Percentiles rank a stretch among this genome's conserved stretches.
phyloP scores from a whole-genome alignment of 2,329 filamentous ascomycete species.

The Botrytis pseudocinerea region DNA sequence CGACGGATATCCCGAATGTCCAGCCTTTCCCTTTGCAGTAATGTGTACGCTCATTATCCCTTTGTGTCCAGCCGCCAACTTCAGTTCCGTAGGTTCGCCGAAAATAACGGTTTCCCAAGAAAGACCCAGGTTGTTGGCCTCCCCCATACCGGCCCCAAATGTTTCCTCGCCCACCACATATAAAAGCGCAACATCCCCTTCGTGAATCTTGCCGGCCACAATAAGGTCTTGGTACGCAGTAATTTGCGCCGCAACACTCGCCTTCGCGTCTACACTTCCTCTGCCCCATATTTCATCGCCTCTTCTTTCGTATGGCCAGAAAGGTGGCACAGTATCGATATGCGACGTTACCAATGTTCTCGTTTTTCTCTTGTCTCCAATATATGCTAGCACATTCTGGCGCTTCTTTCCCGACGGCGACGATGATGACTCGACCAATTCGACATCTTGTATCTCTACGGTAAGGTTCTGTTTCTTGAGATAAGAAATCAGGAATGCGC shows the following conservation, averaged over 20 bases:
- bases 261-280: constrained; percentile 73
- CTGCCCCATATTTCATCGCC: constrained; percentile 63
- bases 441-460: constrained; percentile 58
- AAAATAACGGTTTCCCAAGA: constrained; percentile 75
- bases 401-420: constrained; percentile 23
- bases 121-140: constrained; percentile 51
- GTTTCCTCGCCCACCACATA: constrained; percentile 83
- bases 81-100: constrained; percentile 88
- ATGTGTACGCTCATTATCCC: constrained; percentile 71
- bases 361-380: constrained; percentile 50
- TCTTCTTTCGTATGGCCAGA: constrained; percentile 44
- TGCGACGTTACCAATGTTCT: constrained; percentile 59
- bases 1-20: constrained; percentile 91
- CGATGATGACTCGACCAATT: constrained; percentile 27
- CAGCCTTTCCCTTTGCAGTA: constrained; percentile 70
- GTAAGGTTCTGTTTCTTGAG: constrained; percentile 59
- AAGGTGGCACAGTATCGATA: constrained; percentile 63
- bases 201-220: constrained; percentile 42
- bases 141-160: constrained; percentile 76
- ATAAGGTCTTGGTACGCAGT: constrained; percentile 62
- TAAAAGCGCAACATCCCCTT: constrained; percentile 58
- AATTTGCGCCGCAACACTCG: constrained; percentile 71
- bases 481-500: constrained; percentile 57
- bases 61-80: constrained; percentile 89
- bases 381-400: constrained; percentile 64